Base-by-base conservation (phyloP, 1,139 yeast genomes). In the Yamadazyma mexicana region DNA sequence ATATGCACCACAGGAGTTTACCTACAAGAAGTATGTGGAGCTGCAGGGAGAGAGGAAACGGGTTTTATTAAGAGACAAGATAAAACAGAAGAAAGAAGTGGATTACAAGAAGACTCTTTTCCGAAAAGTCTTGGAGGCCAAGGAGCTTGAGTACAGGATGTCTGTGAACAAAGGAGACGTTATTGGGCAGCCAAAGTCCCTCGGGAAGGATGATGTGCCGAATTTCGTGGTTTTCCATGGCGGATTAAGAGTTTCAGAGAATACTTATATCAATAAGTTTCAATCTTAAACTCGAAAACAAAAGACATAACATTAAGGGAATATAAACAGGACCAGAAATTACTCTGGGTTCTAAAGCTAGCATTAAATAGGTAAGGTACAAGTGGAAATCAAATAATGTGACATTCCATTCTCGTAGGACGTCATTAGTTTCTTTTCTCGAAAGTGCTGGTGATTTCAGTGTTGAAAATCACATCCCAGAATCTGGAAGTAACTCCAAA, bases 401-500 rank as follows among this genome's bases (percentile, higher is more conserved):
- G n/a, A n/a, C n/a, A n/a, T n/a, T n/a, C n/a, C n/a, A n/a, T n/a
- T n/a, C n/a, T n/a, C n/a, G n/a, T n/a, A n/a, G n/a, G 22, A 8
- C 8, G 8, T 20, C 22, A 20, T 20, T 50, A 65, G 24, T 47
- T 55, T 46, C 64, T 61, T 54, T 67, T 69, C 43, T 66, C 55
- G 47, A 48, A 65, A 18, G 75, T 67, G 24, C 50, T 40, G 30
- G 64, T 59, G 47, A 72, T 70, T 50, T 71, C 76, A 32, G 97
- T 92, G 39, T 84, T 86, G 62, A 94, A 92, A 12, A 92, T 87
- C 33, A 70, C 77, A 63, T 92, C 98, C 98, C 98, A 92, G 64
- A 88, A 88, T 66, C 78, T 80, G 45, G 89, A 78, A 31, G 98
- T 87, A 45, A 92, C 98, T 52, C 99, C 99, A 54, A 88, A 92